Evolutionary conservation across 2,329 filamentous ascomycete genomes (phyloP), one percentile per base, ranked within the genome.

Genomic region (Hypoxylon sp.): DNA sequence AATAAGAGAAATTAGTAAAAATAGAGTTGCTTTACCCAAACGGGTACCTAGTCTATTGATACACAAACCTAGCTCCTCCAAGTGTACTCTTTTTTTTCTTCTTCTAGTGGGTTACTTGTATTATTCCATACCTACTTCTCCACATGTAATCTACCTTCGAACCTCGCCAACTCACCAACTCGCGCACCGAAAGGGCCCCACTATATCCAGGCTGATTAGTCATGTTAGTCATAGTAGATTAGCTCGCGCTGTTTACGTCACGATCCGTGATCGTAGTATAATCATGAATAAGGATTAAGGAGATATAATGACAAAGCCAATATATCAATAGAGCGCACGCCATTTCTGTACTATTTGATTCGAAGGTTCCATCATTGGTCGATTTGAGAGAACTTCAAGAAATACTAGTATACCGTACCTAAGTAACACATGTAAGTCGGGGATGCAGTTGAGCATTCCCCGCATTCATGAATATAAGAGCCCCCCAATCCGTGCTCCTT

Each of bases 171-270:
- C 19, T 22, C 19, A 3, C 19, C 19, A 22, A 22, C 39, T 44
- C 39, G 39, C 39, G 39, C 39, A 22, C 39, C 39, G 39, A 44
- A 44, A 44, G 17, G 48, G 19, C 47, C 22, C 37, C 47, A n/a
- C 39, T 35, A 35, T 44, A 19, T 39, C 5, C 29, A 22, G 50
- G 29, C 33, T 11, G 44, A 52, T 62, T 62, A 58, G 48, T 60
- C 44, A 47, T 37, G 42, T 44, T 59, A 52, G 24, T 42, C 31
- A 57, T 35, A 33, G 29, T 17, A 55, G 14, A 24, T 39, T 33
- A 31, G n/a, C 33, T 59, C 26, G 53, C 42, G n/a, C 14, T 6
- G 53, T 73, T 79, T 80, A 80, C 76, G 77, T 80, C 77, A 80
- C 75, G 53, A 77, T 80, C 75, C 71, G 74, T 74, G 79, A 79